Conservation (phyloP, 768 basidiomycete species). For the Stropharia rugosoannulata region DNA sequence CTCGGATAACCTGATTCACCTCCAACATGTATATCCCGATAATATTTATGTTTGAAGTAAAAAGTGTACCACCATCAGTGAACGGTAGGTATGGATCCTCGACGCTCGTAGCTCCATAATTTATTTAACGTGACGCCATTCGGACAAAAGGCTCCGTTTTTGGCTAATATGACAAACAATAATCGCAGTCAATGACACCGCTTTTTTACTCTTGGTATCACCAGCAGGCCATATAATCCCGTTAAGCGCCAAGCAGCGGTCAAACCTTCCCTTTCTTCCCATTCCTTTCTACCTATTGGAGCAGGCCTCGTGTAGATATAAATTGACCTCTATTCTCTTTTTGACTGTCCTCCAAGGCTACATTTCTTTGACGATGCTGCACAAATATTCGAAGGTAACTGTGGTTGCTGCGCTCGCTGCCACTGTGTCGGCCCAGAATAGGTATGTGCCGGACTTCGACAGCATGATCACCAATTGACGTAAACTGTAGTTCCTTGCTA, state of each 20-base stretch:
- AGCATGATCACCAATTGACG: neutral
- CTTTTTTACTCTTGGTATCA: neutral
- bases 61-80: too few relatives aligned
- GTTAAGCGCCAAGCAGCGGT: neutral
- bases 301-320: neutral
- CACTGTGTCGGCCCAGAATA: slow-evolving; percentile 5
- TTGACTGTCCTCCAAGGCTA: neutral
- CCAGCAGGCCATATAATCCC: neutral
- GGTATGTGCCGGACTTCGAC: neutral
- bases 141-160: too few relatives aligned
- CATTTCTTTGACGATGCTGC: slow-evolving; percentile 2
- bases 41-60: too few relatives aligned
- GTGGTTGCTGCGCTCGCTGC: neutral
- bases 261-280: neutral
- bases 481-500: neutral
- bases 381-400: neutral
- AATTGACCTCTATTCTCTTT: neutral
- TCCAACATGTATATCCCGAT: too few relatives aligned
- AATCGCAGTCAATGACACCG: neutral
- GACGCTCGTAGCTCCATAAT: too few relatives aligned
- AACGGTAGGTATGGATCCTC: too few relatives aligned
- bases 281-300: neutral
- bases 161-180: too few relatives aligned
- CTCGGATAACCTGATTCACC: too few relatives aligned
- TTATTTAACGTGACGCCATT: too few relatives aligned